Base-by-base conservation (phyloP, 306 rosid genomes). In the Cucumis melo region DNA sequence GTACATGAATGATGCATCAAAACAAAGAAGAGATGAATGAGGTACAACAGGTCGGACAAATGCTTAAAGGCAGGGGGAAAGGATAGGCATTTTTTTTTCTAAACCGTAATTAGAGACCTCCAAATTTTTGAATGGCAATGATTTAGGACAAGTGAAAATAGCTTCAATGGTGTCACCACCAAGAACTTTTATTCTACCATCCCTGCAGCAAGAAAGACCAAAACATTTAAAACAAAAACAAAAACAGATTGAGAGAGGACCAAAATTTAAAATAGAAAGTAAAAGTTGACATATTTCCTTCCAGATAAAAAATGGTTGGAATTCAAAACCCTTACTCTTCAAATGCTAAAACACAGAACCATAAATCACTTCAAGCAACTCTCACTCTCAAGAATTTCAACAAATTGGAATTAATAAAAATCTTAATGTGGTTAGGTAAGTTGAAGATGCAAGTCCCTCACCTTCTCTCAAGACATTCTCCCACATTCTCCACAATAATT, bases 151-250 rank as follows among this genome's bases (percentile, higher is more conserved):
- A 81, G 80, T 75, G 62, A 93, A 85, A 83, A 84, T 85, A 72
- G 89, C 98, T 87, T 93, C 96, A 78, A 93, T 85, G 76, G 81
- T 85, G 82, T 88, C 88, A 53, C 92, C 93, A 68, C 97, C 98
- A 54, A 89, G 84, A 72, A 93, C 89, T 85, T 93, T 93, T 85
- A 93, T 91, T 85, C 92, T 86, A 24, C 98, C 98, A 86, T 93
- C 97, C 77, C 98, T 93, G 82, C 89, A 85, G 73, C 73, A 73
- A 75, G 79, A 85, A 66, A 70, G 74, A 78, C 12, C 57, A 70
- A 46, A 41, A 67, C 16, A 46, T 46, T 13, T 0, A 12, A 46
- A 38, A 38, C 8, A 39, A 39, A 13, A 12, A 46, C 4, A 10
- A 50, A 13, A 50, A 51, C 56, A 51, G 13, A 51, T 17, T 51